Evolutionary conservation across 495 filamentous ascomycete species (phyloP), one percentile per base, ranked within the genome.

Genomic region (Pyrenopolyporus hunteri): DNA sequence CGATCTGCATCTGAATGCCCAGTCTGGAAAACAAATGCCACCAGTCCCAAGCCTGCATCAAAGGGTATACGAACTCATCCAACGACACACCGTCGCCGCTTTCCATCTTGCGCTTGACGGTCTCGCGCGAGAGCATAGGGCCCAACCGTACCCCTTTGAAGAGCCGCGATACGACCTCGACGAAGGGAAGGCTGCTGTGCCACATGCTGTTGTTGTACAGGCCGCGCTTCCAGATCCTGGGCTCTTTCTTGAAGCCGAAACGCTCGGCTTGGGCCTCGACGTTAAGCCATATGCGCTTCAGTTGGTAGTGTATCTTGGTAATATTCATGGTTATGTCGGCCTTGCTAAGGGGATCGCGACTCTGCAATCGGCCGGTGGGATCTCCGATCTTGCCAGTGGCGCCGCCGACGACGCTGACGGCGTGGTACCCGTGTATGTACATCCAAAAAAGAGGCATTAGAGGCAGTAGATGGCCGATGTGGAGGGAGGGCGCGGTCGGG

Each of bases 41-140:
- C 87, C 92, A 99, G 73, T 99, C 94, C 87, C 92, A 98, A n/a
- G 86, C 89, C 72, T 99, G 94, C 62, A 99, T 82, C 17, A 98
- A 71, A 10, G 96, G 94, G 63, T 99, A 99, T 2, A 84, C 80
- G 70, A 99, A 97, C 73, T 99, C 94, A 14, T 90, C 87, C 63
- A 93, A 90, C 6, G 93, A 94, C 85, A 99, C 91, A 48, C 94
- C 94, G 46, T 93, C 89, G 0, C 90, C 90, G 17, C 84, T 85
- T 19, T 78, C 77, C 82, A 98, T 83, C 53, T 88, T 89, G 9
- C 80, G 87, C 73, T 90, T 94, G 48, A 97, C 94, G 17, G 92
- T 96, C 57, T 98, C 93, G 70, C 91, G 82, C 8, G 85, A 87
- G 32, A 98, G 80, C 91, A 98, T 95, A 9, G 90, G 80, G 2